These are phyloP conservation scores for Bruguiera gymnorhiza DNA, from an alignment of 345 rosid species.

Conservation along the genomic window DNA sequence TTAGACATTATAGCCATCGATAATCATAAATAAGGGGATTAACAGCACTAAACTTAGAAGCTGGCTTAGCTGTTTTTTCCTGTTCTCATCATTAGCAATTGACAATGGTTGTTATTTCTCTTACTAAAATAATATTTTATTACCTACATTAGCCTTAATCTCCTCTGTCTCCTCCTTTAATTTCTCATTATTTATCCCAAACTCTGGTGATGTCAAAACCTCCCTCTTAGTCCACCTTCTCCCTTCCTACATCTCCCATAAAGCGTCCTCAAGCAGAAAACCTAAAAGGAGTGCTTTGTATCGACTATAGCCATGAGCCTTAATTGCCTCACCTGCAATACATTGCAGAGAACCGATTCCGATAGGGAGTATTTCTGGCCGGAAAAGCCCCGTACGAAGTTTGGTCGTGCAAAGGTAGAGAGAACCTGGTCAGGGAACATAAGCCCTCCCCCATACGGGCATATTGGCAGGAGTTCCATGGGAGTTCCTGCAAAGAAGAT, in stretches of 20 bases:
- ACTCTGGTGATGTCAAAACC: background rate
- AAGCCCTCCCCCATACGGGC: conserved; percentile 20
- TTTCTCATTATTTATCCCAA: background rate
- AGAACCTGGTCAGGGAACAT: conserved; percentile 51
- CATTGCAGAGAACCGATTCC: conserved; percentile 32
- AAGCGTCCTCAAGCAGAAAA: no score
- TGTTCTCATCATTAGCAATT: background rate
- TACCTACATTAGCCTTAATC: background rate
- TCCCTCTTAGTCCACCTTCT: background rate
- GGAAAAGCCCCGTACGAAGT: background rate
- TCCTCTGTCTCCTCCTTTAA: background rate
- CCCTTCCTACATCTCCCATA: no score
- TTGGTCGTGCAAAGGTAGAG: conserved; percentile 25
- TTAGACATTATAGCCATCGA: no score
- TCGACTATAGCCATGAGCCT: conserved; percentile 42
- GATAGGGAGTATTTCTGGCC: conserved; percentile 11
- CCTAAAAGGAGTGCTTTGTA: no score
- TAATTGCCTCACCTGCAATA: conserved; percentile 64
- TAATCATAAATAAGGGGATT: no score
- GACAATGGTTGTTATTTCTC: background rate
- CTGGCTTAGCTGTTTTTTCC: no score
- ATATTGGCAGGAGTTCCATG: conserved; percentile 18
- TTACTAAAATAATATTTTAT: background rate
- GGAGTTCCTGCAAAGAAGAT: conserved; percentile 18
- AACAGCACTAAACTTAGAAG: no score